These are phyloP conservation scores for Xanthoceras sorbifolium DNA, from an alignment of 345 rosid genomes.

Conservation along the genomic window DNA sequence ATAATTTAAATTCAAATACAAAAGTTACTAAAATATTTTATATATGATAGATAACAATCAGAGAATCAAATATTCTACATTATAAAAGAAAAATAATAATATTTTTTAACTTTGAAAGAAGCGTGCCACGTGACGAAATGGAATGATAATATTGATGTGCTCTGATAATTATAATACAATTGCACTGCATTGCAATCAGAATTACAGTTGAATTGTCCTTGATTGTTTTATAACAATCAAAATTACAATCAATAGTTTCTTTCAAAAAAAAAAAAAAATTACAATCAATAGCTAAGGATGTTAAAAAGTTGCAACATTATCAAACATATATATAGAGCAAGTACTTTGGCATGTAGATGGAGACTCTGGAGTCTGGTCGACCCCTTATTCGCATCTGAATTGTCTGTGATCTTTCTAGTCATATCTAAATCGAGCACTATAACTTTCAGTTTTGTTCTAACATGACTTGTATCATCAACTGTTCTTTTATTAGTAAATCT, in stretches of 20 bases:
- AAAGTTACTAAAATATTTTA: too few relatives aligned
- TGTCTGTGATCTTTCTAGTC: background rate
- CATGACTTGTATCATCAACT: too few relatives aligned
- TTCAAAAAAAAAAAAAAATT: too few relatives aligned
- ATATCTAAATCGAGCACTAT: too few relatives aligned
- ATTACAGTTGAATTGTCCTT: background rate
- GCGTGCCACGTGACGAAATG: conserved; percentile 4
- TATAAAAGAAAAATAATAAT: too few relatives aligned
- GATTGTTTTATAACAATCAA: background rate
- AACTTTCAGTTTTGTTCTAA: too few relatives aligned
- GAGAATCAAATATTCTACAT: too few relatives aligned
- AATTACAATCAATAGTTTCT: too few relatives aligned
- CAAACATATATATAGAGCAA: background rate
- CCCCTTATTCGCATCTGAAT: background rate
- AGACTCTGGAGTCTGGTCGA: too few relatives aligned
- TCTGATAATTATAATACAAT: background rate
- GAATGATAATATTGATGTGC: background rate
- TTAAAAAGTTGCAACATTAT: background rate
- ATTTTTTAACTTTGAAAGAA: conserved; percentile 5
- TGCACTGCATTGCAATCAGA: background rate
- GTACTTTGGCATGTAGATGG: background rate
- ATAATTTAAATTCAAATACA: too few relatives aligned
- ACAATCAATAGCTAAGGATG: background rate
- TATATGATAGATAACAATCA: too few relatives aligned
- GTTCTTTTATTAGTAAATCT: too few relatives aligned